These are phyloP conservation scores for Cyclaneusma minus DNA, from an alignment of 2,329 filamentous ascomycete species.

Conservation along the genomic window DNA sequence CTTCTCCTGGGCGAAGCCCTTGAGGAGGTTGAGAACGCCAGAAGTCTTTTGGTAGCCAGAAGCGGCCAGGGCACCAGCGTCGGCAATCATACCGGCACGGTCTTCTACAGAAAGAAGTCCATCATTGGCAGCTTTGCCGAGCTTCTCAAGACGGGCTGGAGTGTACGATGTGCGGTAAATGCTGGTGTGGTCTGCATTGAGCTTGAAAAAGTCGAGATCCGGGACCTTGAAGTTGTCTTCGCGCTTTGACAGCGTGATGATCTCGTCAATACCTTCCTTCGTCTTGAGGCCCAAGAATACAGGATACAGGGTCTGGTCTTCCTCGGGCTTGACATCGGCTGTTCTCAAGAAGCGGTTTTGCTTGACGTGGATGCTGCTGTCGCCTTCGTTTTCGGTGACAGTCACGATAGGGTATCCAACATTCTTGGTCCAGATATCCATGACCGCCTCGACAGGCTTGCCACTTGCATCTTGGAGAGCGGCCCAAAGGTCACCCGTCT, in stretches of 20 bases:
- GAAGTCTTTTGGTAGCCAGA: slow-evolving; percentile 93
- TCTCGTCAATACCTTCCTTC: slow-evolving; percentile 67
- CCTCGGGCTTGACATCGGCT: slow-evolving; percentile 82
- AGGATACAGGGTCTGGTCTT: slow-evolving; percentile 77
- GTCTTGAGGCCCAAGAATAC: slow-evolving; percentile 79
- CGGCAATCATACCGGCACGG: slow-evolving; percentile 84
- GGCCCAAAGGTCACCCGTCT: slow-evolving; percentile 81
- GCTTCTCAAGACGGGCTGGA: slow-evolving; percentile 69
- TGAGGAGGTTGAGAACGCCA: slow-evolving; percentile 68
- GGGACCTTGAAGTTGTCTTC: slow-evolving; percentile 66
- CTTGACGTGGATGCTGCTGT: slow-evolving; percentile 68
- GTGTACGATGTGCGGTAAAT: slow-evolving; percentile 85
- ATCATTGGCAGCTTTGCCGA: slow-evolving; percentile 71
- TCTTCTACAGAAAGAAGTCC: slow-evolving; percentile 77
- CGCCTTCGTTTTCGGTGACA: slow-evolving; percentile 59
- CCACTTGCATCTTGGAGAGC: slow-evolving; percentile 78
- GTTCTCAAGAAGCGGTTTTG: slow-evolving; percentile 92
- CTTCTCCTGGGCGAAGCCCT: slow-evolving; percentile 70
- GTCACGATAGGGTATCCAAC: slow-evolving; percentile 85
- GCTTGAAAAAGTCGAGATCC: slow-evolving; percentile 80
- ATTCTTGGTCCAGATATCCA: slow-evolving; percentile 95
- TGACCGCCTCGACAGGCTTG: slow-evolving; percentile 78
- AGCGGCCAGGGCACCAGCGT: slow-evolving; percentile 76
- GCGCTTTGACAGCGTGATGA: slow-evolving; percentile 52
- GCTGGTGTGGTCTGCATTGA: slow-evolving; percentile 88